Evolutionary conservation across 2,329 filamentous ascomycete genomes (phyloP).

Genomic region (Penicillium hordei): DNA sequence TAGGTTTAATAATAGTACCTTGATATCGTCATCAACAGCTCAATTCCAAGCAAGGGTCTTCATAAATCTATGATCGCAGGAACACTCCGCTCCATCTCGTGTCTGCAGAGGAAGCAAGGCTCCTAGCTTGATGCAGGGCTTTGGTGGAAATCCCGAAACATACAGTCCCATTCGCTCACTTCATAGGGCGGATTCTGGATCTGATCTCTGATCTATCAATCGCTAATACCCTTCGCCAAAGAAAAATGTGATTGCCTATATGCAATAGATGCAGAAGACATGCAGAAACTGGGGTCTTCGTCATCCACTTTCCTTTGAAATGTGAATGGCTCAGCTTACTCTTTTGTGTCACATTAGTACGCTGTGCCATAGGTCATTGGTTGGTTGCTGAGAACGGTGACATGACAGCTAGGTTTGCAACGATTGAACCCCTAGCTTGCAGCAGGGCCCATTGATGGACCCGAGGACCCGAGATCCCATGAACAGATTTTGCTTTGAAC

Average conservation of each 20-base stretch:
- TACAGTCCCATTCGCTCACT: neutral
- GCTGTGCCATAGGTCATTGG: neutral
- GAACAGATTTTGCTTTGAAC: neutral
- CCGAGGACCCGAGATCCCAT: conserved; percentile 4
- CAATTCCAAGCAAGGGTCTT: conserved; percentile 20
- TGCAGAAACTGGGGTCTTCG: conserved; percentile 10
- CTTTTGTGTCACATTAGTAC: neutral
- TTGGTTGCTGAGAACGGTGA: conserved; percentile 13
- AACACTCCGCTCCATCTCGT: conserved; percentile 12
- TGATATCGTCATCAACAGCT: conserved; percentile 2
- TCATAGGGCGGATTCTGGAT: neutral
- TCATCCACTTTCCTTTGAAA: neutral
- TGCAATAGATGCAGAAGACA: conserved; percentile 19
- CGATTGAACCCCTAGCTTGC: conserved; percentile 16
- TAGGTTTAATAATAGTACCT: neutral
- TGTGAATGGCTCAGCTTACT: conserved; percentile 4
- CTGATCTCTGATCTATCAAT: conserved; percentile 1
- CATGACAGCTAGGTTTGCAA: conserved; percentile 24
- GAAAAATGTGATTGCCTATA: conserved; percentile 19
- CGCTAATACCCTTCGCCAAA: neutral
- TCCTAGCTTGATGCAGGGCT: conserved; percentile 9
- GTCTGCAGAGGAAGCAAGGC: conserved; percentile 19
- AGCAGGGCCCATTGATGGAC: conserved; percentile 1
- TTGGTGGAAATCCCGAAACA: neutral
- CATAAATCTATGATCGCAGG: neutral